These are phyloP conservation scores for Taiwanofungus camphoratus DNA, from an alignment of 1,284 basidiomycete genomes.

Conservation along the genomic window DNA sequence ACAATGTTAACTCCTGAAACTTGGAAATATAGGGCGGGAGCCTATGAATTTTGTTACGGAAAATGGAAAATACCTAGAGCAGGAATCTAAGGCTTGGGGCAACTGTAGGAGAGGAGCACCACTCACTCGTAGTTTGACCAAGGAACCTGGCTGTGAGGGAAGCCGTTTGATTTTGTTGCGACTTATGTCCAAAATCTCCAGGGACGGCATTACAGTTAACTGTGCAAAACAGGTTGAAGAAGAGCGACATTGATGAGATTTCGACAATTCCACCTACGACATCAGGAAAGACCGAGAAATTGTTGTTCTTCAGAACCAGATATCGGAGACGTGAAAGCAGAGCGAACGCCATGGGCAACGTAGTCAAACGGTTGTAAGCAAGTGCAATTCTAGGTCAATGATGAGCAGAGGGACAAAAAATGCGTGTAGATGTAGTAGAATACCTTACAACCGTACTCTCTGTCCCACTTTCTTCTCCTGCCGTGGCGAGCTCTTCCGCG, in stretches of 20 bases:
- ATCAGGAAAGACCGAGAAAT: constrained; percentile 78
- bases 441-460: constrained; percentile 69
- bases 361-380: constrained; percentile 78
- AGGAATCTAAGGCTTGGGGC: not conserved
- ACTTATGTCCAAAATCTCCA: constrained; percentile 94
- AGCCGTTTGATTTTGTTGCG: constrained; percentile 86
- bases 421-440: constrained; percentile 18
- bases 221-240: constrained; percentile 27
- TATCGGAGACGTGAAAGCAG: constrained; percentile 80
- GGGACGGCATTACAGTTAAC: constrained; percentile 80
- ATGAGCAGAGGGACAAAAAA: constrained; percentile 6
- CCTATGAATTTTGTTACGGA: constrained; percentile 77
- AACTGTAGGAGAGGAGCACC: not conserved
- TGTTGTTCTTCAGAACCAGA: constrained; percentile 89
- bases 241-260: not conserved
- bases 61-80: constrained; percentile 76
- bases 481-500: constrained; percentile 65
- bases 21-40: constrained; percentile 77
- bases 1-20: constrained; percentile 71
- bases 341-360: constrained; percentile 77
- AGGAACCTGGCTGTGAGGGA: constrained; percentile 75
- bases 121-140: constrained; percentile 73
- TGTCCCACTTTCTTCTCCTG: constrained; percentile 47
- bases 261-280: constrained; percentile 46
- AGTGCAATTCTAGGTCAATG: constrained; percentile 66